Evolutionary conservation across 257 asterid genomes (phyloP).

Genomic region (Catharanthus roseus): DNA sequence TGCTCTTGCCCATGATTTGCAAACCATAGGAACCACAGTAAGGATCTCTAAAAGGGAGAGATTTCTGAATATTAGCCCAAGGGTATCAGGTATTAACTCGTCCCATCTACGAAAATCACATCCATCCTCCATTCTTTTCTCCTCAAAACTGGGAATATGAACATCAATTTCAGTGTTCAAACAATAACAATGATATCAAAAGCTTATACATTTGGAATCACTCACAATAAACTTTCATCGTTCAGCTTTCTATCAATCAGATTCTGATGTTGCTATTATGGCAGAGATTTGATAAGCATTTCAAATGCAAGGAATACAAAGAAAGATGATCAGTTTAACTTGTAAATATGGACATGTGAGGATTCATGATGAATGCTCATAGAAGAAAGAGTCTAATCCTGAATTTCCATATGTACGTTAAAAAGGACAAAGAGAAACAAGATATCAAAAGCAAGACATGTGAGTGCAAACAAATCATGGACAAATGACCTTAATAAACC

Average conservation of each 20-base stretch:
- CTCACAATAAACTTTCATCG: no score
- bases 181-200: not conserved
- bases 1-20: slow-evolving; percentile 80
- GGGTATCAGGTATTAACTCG: slow-evolving; percentile 78
- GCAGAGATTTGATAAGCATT: not conserved
- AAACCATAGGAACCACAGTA: slow-evolving; percentile 71
- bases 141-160: not conserved
- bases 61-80: slow-evolving; percentile 74
- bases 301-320: not conserved
- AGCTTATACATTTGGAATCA: slow-evolving; percentile 4
- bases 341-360: not conserved
- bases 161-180: not conserved
- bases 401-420: not conserved
- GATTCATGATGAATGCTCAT: not conserved
- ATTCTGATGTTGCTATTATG: not conserved
- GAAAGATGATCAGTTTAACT: not conserved
- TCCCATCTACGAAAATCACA: slow-evolving; percentile 52
- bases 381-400: not conserved
- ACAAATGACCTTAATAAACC: not conserved
- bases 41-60: slow-evolving; percentile 60
- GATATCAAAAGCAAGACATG: not conserved
- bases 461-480: not conserved
- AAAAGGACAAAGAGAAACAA: not conserved
- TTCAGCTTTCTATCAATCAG: no score
- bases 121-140: slow-evolving; percentile 44